Conservation (phyloP, 495 filamentous ascomycete genomes). For the Lasiosphaeria hispida region DNA sequence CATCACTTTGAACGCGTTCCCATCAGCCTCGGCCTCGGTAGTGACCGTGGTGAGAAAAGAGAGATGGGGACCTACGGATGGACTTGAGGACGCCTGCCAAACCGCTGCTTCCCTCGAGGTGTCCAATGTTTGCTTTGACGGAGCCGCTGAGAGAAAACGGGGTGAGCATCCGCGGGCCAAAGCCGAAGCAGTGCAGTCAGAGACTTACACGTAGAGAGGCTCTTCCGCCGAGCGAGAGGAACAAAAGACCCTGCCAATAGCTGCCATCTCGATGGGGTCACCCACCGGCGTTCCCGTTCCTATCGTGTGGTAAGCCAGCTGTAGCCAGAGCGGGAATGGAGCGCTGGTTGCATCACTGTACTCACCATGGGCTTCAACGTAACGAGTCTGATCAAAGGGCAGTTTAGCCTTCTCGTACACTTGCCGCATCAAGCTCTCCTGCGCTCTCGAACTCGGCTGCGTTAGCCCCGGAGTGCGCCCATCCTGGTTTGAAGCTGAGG, state of each 20-base stretch:
- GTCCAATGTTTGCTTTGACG: slow-evolving; percentile 55
- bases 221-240: slow-evolving; percentile 23
- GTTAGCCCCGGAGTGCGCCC: slow-evolving; percentile 50
- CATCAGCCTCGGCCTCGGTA: neutral
- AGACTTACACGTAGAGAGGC: slow-evolving; percentile 42
- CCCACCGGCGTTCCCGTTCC: slow-evolving; percentile 52
- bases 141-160: slow-evolving; percentile 35
- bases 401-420: slow-evolving; percentile 48
- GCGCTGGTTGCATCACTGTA: no score
- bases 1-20: slow-evolving; percentile 31
- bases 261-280: slow-evolving; percentile 54
- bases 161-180: neutral
- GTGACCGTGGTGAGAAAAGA: neutral
- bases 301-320: neutral
- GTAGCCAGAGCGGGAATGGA: neutral
- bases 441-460: slow-evolving; percentile 47
- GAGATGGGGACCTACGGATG: slow-evolving; percentile 14
- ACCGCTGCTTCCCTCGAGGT: slow-evolving; percentile 51
- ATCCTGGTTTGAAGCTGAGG: slow-evolving; percentile 52
- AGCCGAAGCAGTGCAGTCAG: neutral
- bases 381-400: slow-evolving; percentile 39
- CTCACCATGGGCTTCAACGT: slow-evolving; percentile 43
- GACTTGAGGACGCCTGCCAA: slow-evolving; percentile 53
- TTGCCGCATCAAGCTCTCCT: slow-evolving; percentile 48
- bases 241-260: slow-evolving; percentile 42